phyloP scores from a whole-genome alignment of 805 yeast genomes.

The Middelhovenomyces tepae region DNA sequence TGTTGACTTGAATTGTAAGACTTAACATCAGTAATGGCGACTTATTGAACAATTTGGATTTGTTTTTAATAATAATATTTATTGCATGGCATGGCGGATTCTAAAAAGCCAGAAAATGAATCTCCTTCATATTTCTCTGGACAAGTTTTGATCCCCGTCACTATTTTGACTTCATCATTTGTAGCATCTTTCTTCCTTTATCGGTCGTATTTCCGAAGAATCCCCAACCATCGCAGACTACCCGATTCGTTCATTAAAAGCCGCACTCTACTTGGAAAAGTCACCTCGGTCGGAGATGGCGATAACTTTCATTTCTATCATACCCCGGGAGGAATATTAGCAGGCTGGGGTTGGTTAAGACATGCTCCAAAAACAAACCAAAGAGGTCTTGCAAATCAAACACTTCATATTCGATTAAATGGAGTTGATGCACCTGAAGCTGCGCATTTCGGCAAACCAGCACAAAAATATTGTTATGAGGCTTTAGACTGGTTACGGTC shows the following conservation, averaged over 20 bases:
- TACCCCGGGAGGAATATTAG: conserved; percentile 79
- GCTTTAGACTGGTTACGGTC: conserved; percentile 69
- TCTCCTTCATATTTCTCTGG: not conserved
- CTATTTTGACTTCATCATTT: conserved; percentile 24
- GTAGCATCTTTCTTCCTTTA: conserved; percentile 39
- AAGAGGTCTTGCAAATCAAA: conserved; percentile 45
- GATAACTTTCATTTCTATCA: conserved; percentile 91
- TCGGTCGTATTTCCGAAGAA: conserved; percentile 39
- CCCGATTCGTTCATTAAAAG: conserved; percentile 38
- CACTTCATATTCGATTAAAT: conserved; percentile 73
- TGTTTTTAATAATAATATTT: not conserved
- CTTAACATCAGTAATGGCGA: not conserved
- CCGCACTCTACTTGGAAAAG: conserved; percentile 54
- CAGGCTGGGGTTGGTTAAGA: conserved; percentile 94
- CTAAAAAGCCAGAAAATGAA: not conserved
- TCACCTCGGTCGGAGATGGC: conserved; percentile 90
- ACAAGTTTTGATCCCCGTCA: not conserved
- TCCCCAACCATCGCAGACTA: conserved; percentile 41
- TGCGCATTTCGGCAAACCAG: conserved; percentile 87
- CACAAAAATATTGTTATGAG: conserved; percentile 82
- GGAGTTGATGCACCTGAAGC: conserved; percentile 98
- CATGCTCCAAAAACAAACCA: conserved; percentile 46
- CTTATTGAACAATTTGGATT: not conserved
- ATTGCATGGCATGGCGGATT: not conserved
- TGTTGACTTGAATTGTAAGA: no score